A percentile compares a stretch with the other conserved stretches of the same genome.
phyloP scores from a whole-genome alignment of 306 rosid genomes.

The Neltuma alba region DNA sequence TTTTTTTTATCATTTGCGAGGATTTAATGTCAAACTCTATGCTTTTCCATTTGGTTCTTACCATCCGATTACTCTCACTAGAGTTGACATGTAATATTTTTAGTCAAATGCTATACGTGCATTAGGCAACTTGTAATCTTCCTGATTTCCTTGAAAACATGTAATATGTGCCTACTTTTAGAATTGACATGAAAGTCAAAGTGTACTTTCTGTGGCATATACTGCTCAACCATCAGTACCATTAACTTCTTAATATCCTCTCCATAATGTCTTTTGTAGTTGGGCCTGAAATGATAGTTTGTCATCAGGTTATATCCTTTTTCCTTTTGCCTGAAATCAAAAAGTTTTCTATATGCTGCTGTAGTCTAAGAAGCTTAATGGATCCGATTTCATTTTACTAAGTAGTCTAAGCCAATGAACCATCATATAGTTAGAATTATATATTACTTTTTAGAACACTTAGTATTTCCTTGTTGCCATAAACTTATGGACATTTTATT shows the following conservation, averaged over 20 bases:
- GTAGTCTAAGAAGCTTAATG: conserved; percentile 28
- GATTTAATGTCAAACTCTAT: not conserved
- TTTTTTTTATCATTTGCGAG: not conserved
- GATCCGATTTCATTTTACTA: conserved; percentile 16
- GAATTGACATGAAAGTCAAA: not conserved
- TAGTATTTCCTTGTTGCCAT: not conserved
- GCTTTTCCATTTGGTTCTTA: not conserved
- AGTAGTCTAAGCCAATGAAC: conserved; percentile 9
- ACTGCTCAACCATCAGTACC: not conserved
- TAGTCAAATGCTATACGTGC: not conserved
- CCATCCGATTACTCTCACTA: not conserved
- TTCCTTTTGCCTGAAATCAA: not conserved
- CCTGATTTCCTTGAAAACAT: not conserved
- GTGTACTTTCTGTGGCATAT: not conserved
- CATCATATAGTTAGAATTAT: not conserved
- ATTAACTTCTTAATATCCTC: not conserved
- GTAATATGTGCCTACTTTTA: not conserved
- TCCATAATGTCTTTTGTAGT: not conserved
- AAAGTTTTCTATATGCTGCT: not conserved
- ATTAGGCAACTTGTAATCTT: not conserved
- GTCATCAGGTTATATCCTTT: not conserved
- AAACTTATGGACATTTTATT: conserved; percentile 9
- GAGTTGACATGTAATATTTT: not conserved
- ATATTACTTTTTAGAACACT: not conserved
- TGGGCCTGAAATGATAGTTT: conserved; percentile 21